Evolutionary conservation across 208 protist genomes (phyloP).

Genomic region (Crithidia thermophila): DNA sequence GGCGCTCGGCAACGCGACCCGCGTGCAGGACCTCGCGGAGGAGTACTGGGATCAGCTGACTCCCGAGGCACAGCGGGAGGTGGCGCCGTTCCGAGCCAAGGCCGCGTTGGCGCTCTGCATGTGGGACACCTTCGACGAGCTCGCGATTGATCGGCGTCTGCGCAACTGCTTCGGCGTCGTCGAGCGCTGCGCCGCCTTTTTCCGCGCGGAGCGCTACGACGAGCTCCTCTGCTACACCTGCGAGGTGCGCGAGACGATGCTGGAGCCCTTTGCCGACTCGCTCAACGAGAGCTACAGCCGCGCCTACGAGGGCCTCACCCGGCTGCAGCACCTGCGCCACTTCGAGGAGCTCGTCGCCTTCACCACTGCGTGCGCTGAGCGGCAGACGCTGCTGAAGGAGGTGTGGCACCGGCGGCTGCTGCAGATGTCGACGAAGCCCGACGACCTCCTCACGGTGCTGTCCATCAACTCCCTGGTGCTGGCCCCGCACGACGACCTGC

Average conservation of each 20-base stretch:
- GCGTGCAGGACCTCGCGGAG: conserved; percentile 60
- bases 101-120: conserved; percentile 76
- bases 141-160: conserved; percentile 46
- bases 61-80: conserved; percentile 47
- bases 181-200: conserved; percentile 78
- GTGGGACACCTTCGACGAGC: conserved; percentile 81
- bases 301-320: conserved; percentile 95
- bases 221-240: conserved; percentile 66
- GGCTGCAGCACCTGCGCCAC: conserved; percentile 97
- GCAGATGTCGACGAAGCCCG: conserved; percentile 88
- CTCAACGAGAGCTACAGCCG: conserved; percentile 89
- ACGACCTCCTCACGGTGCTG: conserved; percentile 95
- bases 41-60: conserved; percentile 67
- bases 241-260: conserved; percentile 58
- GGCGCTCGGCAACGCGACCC: conserved; percentile 68
- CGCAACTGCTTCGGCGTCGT: conserved; percentile 64
- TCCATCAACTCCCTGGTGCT: conserved; percentile 96
- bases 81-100: conserved; percentile 79
- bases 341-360: conserved; percentile 99
- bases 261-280: conserved; percentile 80
- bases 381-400: conserved; percentile 59
- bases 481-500: conserved; percentile 88
- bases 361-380: conserved; percentile 72
- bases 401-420: conserved; percentile 92
- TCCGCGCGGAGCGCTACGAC: conserved; percentile 57